Conservation (phyloP, 495 filamentous ascomycete genomes). For the Trichoderma asperelloides region DNA sequence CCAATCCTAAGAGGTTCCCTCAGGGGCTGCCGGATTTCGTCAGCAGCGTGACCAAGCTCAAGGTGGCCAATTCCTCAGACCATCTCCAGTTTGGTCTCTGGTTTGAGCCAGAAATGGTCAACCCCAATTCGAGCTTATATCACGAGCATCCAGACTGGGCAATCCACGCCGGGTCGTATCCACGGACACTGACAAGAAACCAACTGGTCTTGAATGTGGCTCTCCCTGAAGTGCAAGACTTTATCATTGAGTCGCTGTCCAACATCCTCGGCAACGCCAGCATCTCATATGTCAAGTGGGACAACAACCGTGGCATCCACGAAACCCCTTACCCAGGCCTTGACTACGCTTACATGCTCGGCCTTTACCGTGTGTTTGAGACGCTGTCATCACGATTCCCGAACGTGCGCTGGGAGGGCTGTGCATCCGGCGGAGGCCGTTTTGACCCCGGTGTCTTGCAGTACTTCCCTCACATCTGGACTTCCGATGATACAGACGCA, state of each 20-base stretch:
- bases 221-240: conserved; percentile 44
- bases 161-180: conserved; percentile 41
- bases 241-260: conserved; percentile 40
- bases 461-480: conserved; percentile 51
- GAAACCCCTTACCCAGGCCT: conserved; percentile 40
- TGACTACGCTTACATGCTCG: conserved; percentile 45
- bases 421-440: conserved; percentile 46
- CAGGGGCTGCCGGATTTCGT: conserved; percentile 39
- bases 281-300: conserved; percentile 50
- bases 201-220: conserved; percentile 47
- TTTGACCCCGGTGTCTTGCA: conserved; percentile 48
- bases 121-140: conserved; percentile 45
- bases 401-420: conserved; percentile 49
- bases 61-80: conserved; percentile 29
- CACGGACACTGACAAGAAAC: conserved; percentile 39
- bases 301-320: conserved; percentile 48
- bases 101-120: conserved; percentile 54
- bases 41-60: conserved; percentile 33
- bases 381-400: conserved; percentile 43
- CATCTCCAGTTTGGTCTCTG: conserved; percentile 44
- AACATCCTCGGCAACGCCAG: conserved; percentile 37
- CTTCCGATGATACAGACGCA: conserved; percentile 47
- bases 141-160: conserved; percentile 46
- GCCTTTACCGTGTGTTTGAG: conserved; percentile 45
- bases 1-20: conserved; percentile 44